phyloP scores from a whole-genome alignment of 75 land plant species.

The Chamaecyparis obtusa region DNA sequence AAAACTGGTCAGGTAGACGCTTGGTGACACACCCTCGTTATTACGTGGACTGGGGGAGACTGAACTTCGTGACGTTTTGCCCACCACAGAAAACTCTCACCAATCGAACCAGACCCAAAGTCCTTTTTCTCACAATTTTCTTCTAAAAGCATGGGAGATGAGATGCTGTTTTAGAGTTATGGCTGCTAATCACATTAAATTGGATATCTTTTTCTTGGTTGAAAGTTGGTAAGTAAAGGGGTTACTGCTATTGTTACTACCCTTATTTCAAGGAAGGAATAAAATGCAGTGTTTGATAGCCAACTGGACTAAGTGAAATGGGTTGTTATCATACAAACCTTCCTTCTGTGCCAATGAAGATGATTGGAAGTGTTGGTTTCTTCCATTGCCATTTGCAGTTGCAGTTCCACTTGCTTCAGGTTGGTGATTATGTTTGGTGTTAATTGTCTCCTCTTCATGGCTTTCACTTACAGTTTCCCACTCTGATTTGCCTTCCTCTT shows the following conservation, averaged over 20 bases:
- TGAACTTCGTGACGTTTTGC: too few species aligned
- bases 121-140: too few species aligned
- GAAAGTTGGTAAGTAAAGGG: not conserved
- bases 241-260: too few species aligned
- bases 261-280: not conserved
- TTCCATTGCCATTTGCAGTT: conserved; percentile 7
- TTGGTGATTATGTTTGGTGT: not conserved
- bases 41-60: too few species aligned
- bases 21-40: too few species aligned
- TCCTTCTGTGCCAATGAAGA: conserved; percentile 1
- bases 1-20: too few species aligned
- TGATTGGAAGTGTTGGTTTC: not conserved
- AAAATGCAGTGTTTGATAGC: not conserved
- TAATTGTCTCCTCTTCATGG: not conserved
- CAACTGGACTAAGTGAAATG: not conserved
- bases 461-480: conserved; percentile 11
- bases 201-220: not conserved
- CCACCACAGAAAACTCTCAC: too few species aligned
- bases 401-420: not conserved
- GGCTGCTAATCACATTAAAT: not conserved
- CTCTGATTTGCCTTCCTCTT: conserved; percentile 11
- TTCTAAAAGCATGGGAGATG: too few species aligned
- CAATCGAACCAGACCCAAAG: too few species aligned
- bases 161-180: too few species aligned
- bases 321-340: conserved; percentile 7